Evolutionary conservation across 352 stramenopile genomes (phyloP), one percentile per base, ranked within the genome.

Genomic region (Pythium aquatile): DNA sequence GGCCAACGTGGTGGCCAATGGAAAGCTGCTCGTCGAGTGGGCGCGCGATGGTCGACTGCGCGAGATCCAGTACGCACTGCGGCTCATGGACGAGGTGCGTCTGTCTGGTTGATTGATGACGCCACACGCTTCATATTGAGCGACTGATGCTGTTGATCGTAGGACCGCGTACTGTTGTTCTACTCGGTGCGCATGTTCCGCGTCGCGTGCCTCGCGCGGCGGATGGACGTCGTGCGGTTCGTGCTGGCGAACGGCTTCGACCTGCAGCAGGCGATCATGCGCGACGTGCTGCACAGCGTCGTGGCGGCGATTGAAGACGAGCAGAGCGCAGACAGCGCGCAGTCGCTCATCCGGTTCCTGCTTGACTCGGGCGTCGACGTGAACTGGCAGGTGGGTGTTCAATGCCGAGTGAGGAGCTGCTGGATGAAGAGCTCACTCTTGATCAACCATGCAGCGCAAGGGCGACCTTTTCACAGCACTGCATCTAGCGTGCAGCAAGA

Each of bases 141-240:
- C 3, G 35, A n/a, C 44, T 52, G 8, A 52, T 16, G 17, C n/a
- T 51, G 35, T 48, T 24, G 9, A 9, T 35, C 5, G 17, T 46
- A 88, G 72, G 66, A 75, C 9, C 75, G 79, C 54, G 68, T 86
- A 39, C 58, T 90, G 49, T 66, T 83, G 26, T 93, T 89, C 61
- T 86, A 91, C 59, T 68, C 63, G 24, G 72, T 87, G 49, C 78
- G 78, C 35, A 89, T 90, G 77, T 93, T 93, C 51, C 79, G 80
- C 28, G 70, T 79, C 20, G 84, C 84, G 59, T 89, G 78, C 49
- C 14, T 40, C 3, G 55, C 49, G 9, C 72, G 61, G 3, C 75
- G 75, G 28, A 47, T 91, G 26, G 83, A 91, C 56, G 73, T 91
- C 28, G 54, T 93, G 40, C 76, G 68, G 7, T 83, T 90, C 55